Evolutionary conservation across 345 rosid genomes (phyloP), one percentile per base, ranked within the genome.

Genomic region (Hevea brasiliensis): DNA sequence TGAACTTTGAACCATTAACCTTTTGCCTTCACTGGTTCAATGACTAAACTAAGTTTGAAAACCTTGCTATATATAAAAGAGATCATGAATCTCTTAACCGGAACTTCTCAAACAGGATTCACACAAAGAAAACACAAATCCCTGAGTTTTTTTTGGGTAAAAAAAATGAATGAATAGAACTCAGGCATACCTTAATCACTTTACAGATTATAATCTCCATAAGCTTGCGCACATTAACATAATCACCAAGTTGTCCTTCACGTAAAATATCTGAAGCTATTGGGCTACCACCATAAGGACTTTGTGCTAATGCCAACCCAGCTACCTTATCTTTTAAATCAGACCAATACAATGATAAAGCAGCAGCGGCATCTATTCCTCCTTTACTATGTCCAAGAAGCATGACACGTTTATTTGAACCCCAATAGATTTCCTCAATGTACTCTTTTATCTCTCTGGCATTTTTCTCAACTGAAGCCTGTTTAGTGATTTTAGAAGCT

Each of bases 331-430:
- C 98, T 74, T 91, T 91, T 81, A 95, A 83, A n/a, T 95, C 97
- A 77, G 96, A 77, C 99, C 98, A 95, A 79, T 91, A 87, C 47
- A 95, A 80, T 13, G 99, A 92, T 67, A 92, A 75, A 74, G 99
- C 96, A 83, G 98, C 99, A 6, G 98, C 99, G 42, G 96, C 85
- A 80, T 95, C 99, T 76, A 92, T 85, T 71, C 99, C 98, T 67
- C 99, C 99, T 91, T 95, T 95, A 85, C 99, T 92, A 84, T 95
- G 99, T 56, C 99, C 99, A 67, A 95, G 90, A 75, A 95, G 89
- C 84, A 95, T 79, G 76, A 95, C 96, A 51, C 89, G 87, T 83
- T 95, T 95, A 78, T 87, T 83, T 35, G 97, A 87, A 65, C 98
- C 99, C 99, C 99, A 95, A 73, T 89, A 89, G 27, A 95, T 86